A percentile compares a stretch with the other conserved stretches of the same genome.
These are phyloP conservation scores for Cladosporium sp. DNA, from an alignment of 2,329 filamentous ascomycete species.

Conservation along the genomic window DNA sequence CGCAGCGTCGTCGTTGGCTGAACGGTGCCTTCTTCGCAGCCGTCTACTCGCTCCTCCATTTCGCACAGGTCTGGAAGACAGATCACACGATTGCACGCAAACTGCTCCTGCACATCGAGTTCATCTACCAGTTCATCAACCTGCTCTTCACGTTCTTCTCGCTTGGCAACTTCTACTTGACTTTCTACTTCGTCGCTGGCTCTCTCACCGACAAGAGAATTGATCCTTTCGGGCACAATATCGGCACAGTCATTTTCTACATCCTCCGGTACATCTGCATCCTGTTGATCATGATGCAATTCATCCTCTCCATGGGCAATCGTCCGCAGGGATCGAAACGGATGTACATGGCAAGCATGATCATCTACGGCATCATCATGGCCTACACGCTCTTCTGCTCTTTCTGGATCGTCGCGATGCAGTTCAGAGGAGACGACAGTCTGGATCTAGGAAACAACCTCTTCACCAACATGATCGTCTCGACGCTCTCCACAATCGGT, in stretches of 20 bases:
- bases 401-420: slow-evolving; percentile 82
- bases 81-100: slow-evolving; percentile 90
- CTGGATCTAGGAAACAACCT: slow-evolving; percentile 75
- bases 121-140: slow-evolving; percentile 89
- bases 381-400: slow-evolving; percentile 86
- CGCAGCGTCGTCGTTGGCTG: slow-evolving; percentile 91
- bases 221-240: slow-evolving; percentile 87
- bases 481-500: slow-evolving; percentile 80
- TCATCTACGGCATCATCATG: slow-evolving; percentile 94
- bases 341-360: slow-evolving; percentile 82
- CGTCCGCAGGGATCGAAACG: slow-evolving; percentile 90
- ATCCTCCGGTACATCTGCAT: slow-evolving; percentile 81
- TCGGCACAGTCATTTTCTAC: slow-evolving; percentile 80
- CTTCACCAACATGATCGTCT: slow-evolving; percentile 92
- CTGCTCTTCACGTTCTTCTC: slow-evolving; percentile 97
- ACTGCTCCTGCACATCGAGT: slow-evolving; percentile 87
- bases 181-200: slow-evolving; percentile 96
- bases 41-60: slow-evolving; percentile 94
- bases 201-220: slow-evolving; percentile 73
- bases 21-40: slow-evolving; percentile 99
- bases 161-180: slow-evolving; percentile 95
- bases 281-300: slow-evolving; percentile 87
- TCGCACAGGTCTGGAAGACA: slow-evolving; percentile 85
- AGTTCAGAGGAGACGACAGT: slow-evolving; percentile 51
- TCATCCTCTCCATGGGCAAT: slow-evolving; percentile 94